Evolutionary conservation across 1,284 basidiomycete species (phyloP).

Genomic region (Ceratobasidium sp.): DNA sequence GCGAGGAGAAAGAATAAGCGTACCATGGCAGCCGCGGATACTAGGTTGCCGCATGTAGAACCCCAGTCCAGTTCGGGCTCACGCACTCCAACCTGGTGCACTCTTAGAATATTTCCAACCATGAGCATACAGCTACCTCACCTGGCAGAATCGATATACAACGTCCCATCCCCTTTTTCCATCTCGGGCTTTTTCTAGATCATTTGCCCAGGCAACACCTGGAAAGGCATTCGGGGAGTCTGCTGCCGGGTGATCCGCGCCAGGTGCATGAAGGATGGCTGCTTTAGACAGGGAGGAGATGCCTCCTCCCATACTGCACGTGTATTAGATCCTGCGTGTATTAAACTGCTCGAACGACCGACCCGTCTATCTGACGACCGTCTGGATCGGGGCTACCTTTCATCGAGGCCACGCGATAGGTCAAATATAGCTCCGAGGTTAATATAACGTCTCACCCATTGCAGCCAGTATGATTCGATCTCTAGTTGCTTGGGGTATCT

Average conservation of each 20-base stretch:
- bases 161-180: slow-evolving; percentile 45
- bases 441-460: slow-evolving; percentile 36
- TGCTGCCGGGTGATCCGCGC: slow-evolving; percentile 51
- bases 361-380: slow-evolving; percentile 76
- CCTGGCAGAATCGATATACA: slow-evolving; percentile 60
- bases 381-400: slow-evolving; percentile 79
- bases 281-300: slow-evolving; percentile 82
- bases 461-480: slow-evolving; percentile 44
- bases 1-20: background rate
- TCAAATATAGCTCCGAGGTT: background rate
- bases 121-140: slow-evolving; percentile 1
- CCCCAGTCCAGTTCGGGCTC: slow-evolving; percentile 69
- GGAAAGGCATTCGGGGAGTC: slow-evolving; percentile 30
- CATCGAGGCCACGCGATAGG: background rate
- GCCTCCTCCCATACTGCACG: slow-evolving; percentile 79
- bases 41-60: slow-evolving; percentile 66
- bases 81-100: slow-evolving; percentile 60
- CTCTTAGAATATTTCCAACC: background rate
- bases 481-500: slow-evolving; percentile 26
- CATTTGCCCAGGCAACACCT: slow-evolving; percentile 44
- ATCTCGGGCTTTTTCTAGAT: slow-evolving; percentile 21
- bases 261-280: slow-evolving; percentile 65
- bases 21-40: slow-evolving; percentile 43
- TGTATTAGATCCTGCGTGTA: slow-evolving; percentile 48
- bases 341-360: background rate